Evolutionary conservation across 2,329 filamentous ascomycete species (phyloP), one percentile per base, ranked within the genome.

Genomic region (Colletotrichum sp.): DNA sequence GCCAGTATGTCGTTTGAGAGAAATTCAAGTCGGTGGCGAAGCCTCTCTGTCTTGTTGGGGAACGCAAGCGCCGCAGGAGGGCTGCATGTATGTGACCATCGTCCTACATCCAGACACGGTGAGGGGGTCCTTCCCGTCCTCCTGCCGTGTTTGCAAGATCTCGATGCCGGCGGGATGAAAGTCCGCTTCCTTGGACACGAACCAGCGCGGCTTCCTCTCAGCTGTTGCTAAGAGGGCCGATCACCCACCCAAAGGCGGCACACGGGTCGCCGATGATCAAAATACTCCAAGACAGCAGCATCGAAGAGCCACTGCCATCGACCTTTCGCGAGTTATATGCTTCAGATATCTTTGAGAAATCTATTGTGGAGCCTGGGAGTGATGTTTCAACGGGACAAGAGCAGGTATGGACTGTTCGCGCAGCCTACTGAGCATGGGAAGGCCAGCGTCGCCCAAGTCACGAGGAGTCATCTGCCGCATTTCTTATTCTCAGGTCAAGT

Each of bases 1-100:
- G 44, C 0, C 2, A 24, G 44, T 0, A 3, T 1, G 44, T 21
- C 1, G 1, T 52, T 21, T 21, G 1, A 3, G n/a, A 52, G 4
- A 8, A 13, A 21, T 0, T 52, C 12, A 52, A 2, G 44, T 5
- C n/a, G 44, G 44, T 52, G 44, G 44, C 44, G 44, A 52, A 52
- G 44, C 44, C 2, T 24, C n/a, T 24, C n/a, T 52, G 44, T 52
- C 44, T 52, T 52, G 44, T 52, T 52, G 44, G 44, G 44, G 44
- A 52, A 52, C 39, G n/a, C 44, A 52, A 24, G 44, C 44, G 44
- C 44, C 44, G 44, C 44, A 52, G n/a, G 44, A 21, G 12, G 44
- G 44, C 44, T 52, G 44, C 44, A 52, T 52, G 44, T 52, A 52
- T 21, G 44, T 52, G 44, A 21, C 44, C 44, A 52, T 52, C n/a